Conservation (phyloP, 1,139 yeast species). For the Saccharomyces pastorianus region DNA sequence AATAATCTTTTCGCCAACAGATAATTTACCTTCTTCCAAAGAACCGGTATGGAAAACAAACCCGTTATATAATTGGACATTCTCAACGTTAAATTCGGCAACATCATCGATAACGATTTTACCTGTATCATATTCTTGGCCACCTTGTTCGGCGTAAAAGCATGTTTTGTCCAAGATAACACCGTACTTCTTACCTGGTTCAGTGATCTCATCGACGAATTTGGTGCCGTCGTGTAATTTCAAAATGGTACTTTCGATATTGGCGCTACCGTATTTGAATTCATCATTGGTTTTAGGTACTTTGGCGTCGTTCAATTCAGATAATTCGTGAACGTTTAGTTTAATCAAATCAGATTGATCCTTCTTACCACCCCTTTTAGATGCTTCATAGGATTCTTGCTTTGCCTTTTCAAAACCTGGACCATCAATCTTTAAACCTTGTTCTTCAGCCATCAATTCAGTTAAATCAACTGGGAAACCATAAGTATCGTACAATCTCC, state of each 20-base stretch:
- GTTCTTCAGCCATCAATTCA: constrained; percentile 96
- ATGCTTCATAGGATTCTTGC: constrained; percentile 84
- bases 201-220: constrained; percentile 45
- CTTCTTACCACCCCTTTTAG: constrained; percentile 76
- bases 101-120: constrained; percentile 80
- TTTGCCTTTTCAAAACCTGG: constrained; percentile 85
- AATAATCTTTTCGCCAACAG: constrained; percentile 61
- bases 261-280: constrained; percentile 60
- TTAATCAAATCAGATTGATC: constrained; percentile 55
- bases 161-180: constrained; percentile 80
- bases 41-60: constrained; percentile 92
- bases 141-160: constrained; percentile 98
- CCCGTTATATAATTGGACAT: constrained; percentile 89
- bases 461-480: constrained; percentile 99
- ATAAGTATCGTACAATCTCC: constrained; percentile 98
- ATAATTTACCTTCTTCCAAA: constrained; percentile 65
- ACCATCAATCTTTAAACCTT: constrained; percentile 88
- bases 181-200: constrained; percentile 56
- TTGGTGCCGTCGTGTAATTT: constrained; percentile 63
- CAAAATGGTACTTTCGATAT: constrained; percentile 54
- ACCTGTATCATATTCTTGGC: constrained; percentile 96
- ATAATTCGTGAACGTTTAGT: constrained; percentile 84
- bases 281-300: constrained; percentile 79
- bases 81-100: constrained; percentile 80
- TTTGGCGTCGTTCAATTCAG: constrained; percentile 48